Conservation (phyloP, 306 rosid genomes). For the Crotalaria pallida region DNA sequence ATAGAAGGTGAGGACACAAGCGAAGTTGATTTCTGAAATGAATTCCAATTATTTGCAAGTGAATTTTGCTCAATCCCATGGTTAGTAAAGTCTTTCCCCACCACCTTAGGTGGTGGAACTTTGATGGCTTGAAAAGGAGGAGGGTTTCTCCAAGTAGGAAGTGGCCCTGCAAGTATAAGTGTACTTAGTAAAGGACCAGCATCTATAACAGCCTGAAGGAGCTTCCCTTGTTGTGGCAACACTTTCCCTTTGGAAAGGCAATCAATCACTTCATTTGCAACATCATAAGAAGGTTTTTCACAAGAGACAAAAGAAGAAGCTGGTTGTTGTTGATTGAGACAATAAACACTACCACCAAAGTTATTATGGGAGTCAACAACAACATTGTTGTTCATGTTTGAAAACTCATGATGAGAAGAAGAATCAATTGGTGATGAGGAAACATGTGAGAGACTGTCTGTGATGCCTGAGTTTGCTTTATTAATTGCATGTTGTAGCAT, state of each 20-base stretch:
- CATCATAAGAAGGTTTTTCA: conserved; percentile 27
- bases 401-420: conserved; percentile 55
- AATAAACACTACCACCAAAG: conserved; percentile 24
- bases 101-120: conserved; percentile 41
- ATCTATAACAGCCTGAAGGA: conserved; percentile 49
- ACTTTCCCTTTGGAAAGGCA: conserved; percentile 30
- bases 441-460: conserved; percentile 46
- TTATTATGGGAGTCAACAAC: conserved; percentile 44
- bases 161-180: conserved; percentile 57
- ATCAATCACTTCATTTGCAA: conserved; percentile 32
- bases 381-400: conserved; percentile 26
- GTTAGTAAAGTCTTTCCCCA: conserved; percentile 25
- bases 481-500: conserved; percentile 30
- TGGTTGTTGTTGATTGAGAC: conserved; percentile 24
- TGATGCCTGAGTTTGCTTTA: conserved; percentile 54
- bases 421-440: conserved; percentile 67
- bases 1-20: conserved; percentile 20
- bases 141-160: conserved; percentile 74
- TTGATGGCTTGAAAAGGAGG: conserved; percentile 51
- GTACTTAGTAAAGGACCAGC: conserved; percentile 70
- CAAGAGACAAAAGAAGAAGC: conserved; percentile 15
- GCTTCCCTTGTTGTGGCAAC: conserved; percentile 64
- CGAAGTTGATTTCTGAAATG: not conserved
- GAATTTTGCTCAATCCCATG: not conserved
- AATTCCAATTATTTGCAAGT: not conserved